phyloP scores from a whole-genome alignment of 2,329 filamentous ascomycete species.

The Arthrobotrys pseudoclavata region DNA sequence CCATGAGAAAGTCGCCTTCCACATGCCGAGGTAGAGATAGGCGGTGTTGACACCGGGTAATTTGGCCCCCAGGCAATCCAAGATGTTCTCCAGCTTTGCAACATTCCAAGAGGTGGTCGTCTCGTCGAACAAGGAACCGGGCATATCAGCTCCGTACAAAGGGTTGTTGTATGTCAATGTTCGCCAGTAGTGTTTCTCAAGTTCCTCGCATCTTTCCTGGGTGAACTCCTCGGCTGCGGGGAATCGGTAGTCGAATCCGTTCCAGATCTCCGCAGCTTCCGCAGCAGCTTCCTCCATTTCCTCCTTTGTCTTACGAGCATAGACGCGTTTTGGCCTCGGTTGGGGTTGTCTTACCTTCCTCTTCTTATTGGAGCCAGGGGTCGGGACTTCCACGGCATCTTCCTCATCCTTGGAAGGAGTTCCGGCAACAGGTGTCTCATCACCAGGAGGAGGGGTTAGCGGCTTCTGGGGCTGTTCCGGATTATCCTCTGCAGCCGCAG shows the following conservation, averaged over 20 bases:
- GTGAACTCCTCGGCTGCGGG: constrained; percentile 88
- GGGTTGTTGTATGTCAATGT: constrained; percentile 94
- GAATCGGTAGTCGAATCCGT: constrained; percentile 90
- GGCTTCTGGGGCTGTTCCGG: constrained; percentile 67
- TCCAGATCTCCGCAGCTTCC: constrained; percentile 74
- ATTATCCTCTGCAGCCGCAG: constrained; percentile 34
- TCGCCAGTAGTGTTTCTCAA: constrained; percentile 97
- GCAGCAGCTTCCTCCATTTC: constrained; percentile 51
- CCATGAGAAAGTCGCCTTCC: constrained; percentile 99
- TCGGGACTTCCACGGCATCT: neutral
- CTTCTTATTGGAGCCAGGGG: constrained; percentile 50
- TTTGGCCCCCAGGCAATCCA: constrained; percentile 94
- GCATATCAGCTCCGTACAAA: constrained; percentile 96
- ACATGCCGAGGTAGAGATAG: constrained; percentile 98
- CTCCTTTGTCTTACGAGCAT: constrained; percentile 62
- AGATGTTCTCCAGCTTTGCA: constrained; percentile 90
- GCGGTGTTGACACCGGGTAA: constrained; percentile 98
- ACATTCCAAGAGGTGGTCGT: constrained; percentile 89
- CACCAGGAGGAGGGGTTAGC: constrained; percentile 67
- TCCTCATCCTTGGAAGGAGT: constrained; percentile 60
- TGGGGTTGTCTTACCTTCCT: constrained; percentile 51
- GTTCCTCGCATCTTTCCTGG: constrained; percentile 89
- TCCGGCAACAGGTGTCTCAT: constrained; percentile 65
- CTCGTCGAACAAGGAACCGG: constrained; percentile 93
- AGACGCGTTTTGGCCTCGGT: constrained; percentile 62